Evolutionary conservation across 1,139 yeast species (phyloP).

Genomic region (Lipomyces yarrowii): DNA sequence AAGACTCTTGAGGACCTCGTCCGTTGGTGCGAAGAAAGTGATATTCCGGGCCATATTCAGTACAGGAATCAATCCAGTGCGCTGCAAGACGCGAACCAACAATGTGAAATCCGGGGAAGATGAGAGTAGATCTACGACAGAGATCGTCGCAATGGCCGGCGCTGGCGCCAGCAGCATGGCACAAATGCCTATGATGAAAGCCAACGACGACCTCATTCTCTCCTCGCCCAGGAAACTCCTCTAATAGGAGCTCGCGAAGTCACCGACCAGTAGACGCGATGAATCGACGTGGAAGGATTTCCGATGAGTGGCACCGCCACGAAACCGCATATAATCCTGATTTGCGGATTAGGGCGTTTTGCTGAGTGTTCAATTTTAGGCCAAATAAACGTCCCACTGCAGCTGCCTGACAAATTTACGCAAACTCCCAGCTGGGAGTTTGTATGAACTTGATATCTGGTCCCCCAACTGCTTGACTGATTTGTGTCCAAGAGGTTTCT

Average conservation of each 20-base stretch:
- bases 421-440: too few relatives aligned
- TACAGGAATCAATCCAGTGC: conserved; percentile 65
- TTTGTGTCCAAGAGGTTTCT: too few relatives aligned
- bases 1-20: conserved; percentile 43
- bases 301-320: background rate
- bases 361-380: too few relatives aligned
- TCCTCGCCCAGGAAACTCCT: background rate
- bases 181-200: background rate
- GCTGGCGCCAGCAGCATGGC: background rate
- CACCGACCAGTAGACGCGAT: background rate
- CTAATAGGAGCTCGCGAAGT: background rate
- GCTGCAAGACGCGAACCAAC: conserved; percentile 66
- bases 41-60: conserved; percentile 66
- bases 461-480: too few relatives aligned
- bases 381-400: too few relatives aligned
- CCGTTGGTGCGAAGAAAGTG: conserved; percentile 83
- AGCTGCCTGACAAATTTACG: too few relatives aligned
- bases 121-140: conserved; percentile 78
- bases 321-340: background rate
- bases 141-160: conserved; percentile 33
- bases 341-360: background rate
- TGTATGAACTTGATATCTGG: too few relatives aligned
- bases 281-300: background rate
- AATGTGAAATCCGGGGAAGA: conserved; percentile 71
- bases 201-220: background rate